Base-by-base conservation (phyloP, 2,329 filamentous ascomycete genomes). In the Pseudocercospora vitis region DNA sequence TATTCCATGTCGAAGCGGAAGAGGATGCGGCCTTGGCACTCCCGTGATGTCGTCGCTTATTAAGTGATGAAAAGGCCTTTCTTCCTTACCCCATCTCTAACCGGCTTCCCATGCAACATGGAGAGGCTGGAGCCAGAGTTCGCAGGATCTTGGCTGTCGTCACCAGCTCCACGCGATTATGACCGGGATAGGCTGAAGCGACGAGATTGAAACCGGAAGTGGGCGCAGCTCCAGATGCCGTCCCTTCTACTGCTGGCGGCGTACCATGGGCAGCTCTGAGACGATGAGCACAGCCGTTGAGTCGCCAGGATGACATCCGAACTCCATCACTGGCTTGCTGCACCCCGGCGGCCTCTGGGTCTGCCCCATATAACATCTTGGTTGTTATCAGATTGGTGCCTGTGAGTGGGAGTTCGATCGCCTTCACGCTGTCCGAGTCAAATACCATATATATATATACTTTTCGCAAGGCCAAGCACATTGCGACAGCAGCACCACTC, bases 301-400 rank as follows among this genome's bases (percentile, higher is more conserved):
- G n/a, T n/a, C n/a, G n/a, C 37, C 37, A 42, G 37, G 37, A 24
- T 42, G 37, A 42, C 37, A 42, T 42, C 21, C 37, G 24, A 42
- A 42, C 37, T 23, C 19, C 19, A 42, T 42, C 37, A 40, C 37
- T 19, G 14, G 35, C 35, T 21, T 21, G 35, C 35, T 39, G 35
- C 18, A 39, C 14, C 35, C 18, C 37, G 37, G 16, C 16, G 37
- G 37, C 37, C 16, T 40, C 19, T 40, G 37, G 19, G n/a, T 42
- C 19, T 18, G 18, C n/a, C 9, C n/a, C 16, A n/a, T 16, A 18
- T 40, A 12, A 11, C 16, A 40, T 40, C 18, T 19, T 40, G 21
- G 21, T 40, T 12, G 4, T 18, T 9, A 21, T 8, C n/a, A 23
- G 12, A 11, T 12, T 23, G 37, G 6, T 19, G 18, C 16, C 19